Percentiles rank a stretch among this genome's conserved stretches.
phyloP scores from a whole-genome alignment of 192 early-diverging fungal species.

The Rhizophagus clarus region DNA sequence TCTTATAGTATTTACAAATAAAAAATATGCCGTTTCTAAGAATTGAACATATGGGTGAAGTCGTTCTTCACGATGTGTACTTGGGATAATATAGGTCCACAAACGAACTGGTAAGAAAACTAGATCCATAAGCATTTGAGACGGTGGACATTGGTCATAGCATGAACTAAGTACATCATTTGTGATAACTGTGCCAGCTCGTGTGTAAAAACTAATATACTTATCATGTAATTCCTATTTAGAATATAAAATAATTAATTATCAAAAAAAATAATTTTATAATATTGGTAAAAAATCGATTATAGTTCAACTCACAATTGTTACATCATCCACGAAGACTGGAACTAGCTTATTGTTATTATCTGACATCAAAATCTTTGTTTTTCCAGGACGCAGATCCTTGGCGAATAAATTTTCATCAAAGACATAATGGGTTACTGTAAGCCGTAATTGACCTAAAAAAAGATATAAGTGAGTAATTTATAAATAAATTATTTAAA shows the following conservation, averaged over 20 bases:
- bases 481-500: not conserved
- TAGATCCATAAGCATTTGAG: conserved; percentile 8
- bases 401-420: conserved; percentile 14
- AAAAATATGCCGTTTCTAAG: conserved; percentile 11
- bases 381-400: conserved; percentile 10
- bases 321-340: not conserved
- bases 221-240: conserved; percentile 8
- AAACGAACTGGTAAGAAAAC: conserved; percentile 19
- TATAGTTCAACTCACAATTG: not conserved
- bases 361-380: conserved; percentile 12
- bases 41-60: conserved; percentile 27
- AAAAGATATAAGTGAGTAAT: not conserved
- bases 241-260: not conserved
- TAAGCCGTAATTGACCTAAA: conserved; percentile 10
- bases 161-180: not conserved
- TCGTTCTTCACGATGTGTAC: conserved; percentile 10
- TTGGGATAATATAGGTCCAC: conserved; percentile 3
- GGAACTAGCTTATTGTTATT: conserved; percentile 16
- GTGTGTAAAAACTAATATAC: conserved; percentile 26
- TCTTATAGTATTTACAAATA: too few relatives aligned
- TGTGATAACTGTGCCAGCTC: conserved; percentile 9
- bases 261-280: not conserved
- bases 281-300: not conserved
- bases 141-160: not conserved
- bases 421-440: conserved; percentile 10